Base-by-base conservation (phyloP, 148 eudicot species). In the Vaccinium corymbosum region DNA sequence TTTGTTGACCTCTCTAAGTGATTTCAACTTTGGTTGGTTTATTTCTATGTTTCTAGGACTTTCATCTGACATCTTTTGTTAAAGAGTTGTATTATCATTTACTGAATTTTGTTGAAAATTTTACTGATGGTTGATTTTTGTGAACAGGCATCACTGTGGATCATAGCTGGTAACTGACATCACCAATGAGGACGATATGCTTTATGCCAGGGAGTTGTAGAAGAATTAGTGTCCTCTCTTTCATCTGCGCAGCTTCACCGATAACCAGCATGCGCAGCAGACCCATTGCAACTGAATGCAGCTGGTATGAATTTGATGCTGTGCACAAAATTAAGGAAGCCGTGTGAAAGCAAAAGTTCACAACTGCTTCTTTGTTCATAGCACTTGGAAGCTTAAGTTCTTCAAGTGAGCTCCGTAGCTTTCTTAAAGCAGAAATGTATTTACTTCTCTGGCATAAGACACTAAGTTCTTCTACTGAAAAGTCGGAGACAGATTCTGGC, bases 181-280 rank as follows among this genome's bases (percentile, higher is more conserved):
- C 98, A 14, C 95, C 98, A 76, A 90, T 86, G 25, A 94, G 91
- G 87, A 94, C 74, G 72, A 89, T 93, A 88, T 92, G 92, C 42
- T 83, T 89, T 84, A 94, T 72, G 46, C 91, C 90, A 3, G 87
- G 90, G 11, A 94, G 87, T 78, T 93, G 94, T 84, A 94, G 79
- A 15, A 95, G 95, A 49, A 94, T 91, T 1, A 81, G 77, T 12
- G 98, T 87, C 84, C 94, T 88, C 84, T 94, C 98, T 82, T 93
- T 94, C 83, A 89, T 50, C 42, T 93, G 95, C 4, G 94, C 93
- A 76, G 98, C 96, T 86, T 93, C 98, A 83, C 93, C 98, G 27
- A 94, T 86, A 16, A 95, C 92, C 85, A 93, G 62, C 80, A 95
- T 46, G 10, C 85, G 80, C n/a, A 88, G 77, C 16, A 92, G 91